Percentiles rank a stretch among this genome's conserved stretches.
Conservation (phyloP, 140 eudicot genomes). For the Anethum foeniculum region DNA sequence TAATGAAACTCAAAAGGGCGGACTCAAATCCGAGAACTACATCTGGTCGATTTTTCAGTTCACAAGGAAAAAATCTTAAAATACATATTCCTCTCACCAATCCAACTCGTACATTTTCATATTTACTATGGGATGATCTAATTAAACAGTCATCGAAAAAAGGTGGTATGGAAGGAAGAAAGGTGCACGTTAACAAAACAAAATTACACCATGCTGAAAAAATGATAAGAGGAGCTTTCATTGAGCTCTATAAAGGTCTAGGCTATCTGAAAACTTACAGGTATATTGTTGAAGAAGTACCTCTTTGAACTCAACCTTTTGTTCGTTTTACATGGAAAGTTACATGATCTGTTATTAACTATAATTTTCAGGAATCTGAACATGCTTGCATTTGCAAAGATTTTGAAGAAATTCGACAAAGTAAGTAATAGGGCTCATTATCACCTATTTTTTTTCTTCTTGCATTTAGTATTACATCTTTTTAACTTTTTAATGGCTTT, state of each 20-base stretch:
- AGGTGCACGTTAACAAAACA: conserved; percentile 61
- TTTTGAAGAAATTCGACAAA: conserved; percentile 94
- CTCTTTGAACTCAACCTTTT: conserved; percentile 4
- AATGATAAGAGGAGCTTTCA: conserved; percentile 86
- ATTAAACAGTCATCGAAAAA: conserved; percentile 74
- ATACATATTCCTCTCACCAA: conserved; percentile 84
- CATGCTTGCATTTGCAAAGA: conserved; percentile 95
- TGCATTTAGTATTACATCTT: conserved; percentile 9
- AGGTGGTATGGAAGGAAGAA: conserved; percentile 42
- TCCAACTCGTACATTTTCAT: conserved; percentile 90
- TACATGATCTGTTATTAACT: not conserved
- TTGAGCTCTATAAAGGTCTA: conserved; percentile 91
- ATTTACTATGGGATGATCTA: conserved; percentile 83
- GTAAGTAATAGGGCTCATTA: conserved; percentile 33
- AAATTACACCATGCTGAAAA: conserved; percentile 90
- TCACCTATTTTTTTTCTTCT: not conserved
- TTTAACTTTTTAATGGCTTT: conserved; percentile 15
- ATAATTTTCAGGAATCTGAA: conserved; percentile 68
- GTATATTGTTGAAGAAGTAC: conserved; percentile 28
- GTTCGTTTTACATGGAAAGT: not conserved
- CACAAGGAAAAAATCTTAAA: conserved; percentile 59
- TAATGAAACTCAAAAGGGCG: conserved; percentile 31
- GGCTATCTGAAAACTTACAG: conserved; percentile 91
- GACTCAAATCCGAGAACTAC: conserved; percentile 36
- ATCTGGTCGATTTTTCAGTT: conserved; percentile 34